Conservation (phyloP, 2,329 filamentous ascomycete genomes). For the Apiospora rasikravindrae region DNA sequence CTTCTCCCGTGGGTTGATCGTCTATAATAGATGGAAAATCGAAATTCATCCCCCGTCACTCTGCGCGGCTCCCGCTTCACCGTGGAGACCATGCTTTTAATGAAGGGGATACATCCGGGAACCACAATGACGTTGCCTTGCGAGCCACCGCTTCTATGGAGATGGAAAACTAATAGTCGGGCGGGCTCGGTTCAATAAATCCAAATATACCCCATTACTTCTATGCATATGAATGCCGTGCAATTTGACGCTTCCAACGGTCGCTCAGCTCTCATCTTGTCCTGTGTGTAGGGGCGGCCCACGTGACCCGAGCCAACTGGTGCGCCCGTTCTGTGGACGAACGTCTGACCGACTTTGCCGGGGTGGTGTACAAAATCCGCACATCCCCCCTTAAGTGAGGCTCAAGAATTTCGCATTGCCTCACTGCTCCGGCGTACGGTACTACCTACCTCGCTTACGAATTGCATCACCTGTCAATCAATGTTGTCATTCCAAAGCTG, state of each 20-base stretch:
- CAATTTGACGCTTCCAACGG: not conserved
- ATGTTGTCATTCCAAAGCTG: not conserved
- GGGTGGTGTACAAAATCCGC: not conserved
- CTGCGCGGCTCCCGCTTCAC: conserved; percentile 58
- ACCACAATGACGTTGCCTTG: not conserved
- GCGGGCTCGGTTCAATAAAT: not conserved
- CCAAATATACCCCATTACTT: too few species aligned
- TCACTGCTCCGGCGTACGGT: too few species aligned
- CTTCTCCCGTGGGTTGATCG: conserved; percentile 58
- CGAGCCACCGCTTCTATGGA: not conserved
- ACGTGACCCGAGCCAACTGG: not conserved
- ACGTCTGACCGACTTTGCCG: not conserved
- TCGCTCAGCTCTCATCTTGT: not conserved
- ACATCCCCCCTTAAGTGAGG: not conserved
- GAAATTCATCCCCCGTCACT: conserved; percentile 52
- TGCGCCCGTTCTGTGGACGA: not conserved
- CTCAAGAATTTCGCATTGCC: too few species aligned
- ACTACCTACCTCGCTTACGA: too few species aligned
- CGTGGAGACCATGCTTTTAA: conserved; percentile 52
- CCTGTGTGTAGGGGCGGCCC: not conserved
- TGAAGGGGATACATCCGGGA: conserved; percentile 46
- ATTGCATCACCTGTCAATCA: too few species aligned
- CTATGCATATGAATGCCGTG: not conserved
- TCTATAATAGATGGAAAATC: conserved; percentile 61
- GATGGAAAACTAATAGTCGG: too few species aligned